Percentiles rank a stretch among this genome's conserved stretches.
phyloP scores from a whole-genome alignment of 495 filamentous ascomycete species.

The Bombardia bombarda region DNA sequence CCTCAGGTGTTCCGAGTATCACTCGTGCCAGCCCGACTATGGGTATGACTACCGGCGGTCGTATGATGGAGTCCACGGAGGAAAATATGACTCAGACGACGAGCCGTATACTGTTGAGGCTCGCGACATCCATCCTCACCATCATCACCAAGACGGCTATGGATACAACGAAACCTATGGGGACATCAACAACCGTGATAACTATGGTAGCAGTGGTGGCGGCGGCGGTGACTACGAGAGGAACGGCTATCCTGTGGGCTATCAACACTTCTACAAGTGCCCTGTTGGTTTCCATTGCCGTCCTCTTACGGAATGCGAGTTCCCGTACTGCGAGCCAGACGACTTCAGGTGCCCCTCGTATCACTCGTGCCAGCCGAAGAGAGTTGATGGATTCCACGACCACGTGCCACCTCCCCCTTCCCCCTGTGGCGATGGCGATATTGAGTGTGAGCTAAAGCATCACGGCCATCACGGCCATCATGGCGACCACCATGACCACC shows the following conservation, averaged over 20 bases:
- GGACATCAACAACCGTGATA: neutral
- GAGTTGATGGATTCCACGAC: no score
- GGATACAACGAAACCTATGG: neutral
- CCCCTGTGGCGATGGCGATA: neutral
- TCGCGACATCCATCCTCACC: no score
- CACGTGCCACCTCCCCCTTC: neutral
- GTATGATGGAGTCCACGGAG: neutral
- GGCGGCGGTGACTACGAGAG: neutral
- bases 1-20: no score
- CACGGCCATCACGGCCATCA: neutral
- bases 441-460: neutral
- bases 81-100: no score
- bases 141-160: neutral
- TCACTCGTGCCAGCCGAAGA: slow-evolving; percentile 11
- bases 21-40: no score
- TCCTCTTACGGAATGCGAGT: slow-evolving; percentile 3
- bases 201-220: neutral
- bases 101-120: no score
- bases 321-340: slow-evolving; percentile 8
- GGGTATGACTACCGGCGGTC: no score
- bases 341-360: slow-evolving; percentile 3
- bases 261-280: slow-evolving; percentile 3
- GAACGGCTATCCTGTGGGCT: neutral
- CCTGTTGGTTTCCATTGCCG: slow-evolving; percentile 10
- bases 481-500: neutral